Base-by-base conservation (phyloP, 2,329 filamentous ascomycete genomes). In the Trichoderma sp. region DNA sequence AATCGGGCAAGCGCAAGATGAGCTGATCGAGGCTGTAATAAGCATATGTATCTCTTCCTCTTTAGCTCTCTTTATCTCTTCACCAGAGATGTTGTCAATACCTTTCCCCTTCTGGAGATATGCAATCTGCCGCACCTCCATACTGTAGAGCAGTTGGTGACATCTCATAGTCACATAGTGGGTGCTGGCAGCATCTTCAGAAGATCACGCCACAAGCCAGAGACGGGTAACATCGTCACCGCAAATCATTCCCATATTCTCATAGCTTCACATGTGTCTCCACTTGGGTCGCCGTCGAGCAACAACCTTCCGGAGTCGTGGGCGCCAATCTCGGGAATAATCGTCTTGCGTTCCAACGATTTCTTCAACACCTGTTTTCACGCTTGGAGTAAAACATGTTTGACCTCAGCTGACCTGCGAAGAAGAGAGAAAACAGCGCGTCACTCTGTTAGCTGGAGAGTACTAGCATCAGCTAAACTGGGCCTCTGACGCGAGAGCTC, bases 331-430 rank as follows among this genome's bases (percentile, higher is more conserved):
- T 24, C 36, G 53, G 65, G 53, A 32, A 51, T 68, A 43, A 32
- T 24, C 57, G 34, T 11, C 24, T 28, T 15, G 15, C 18, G 12
- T 30, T 58, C 51, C 34, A 68, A 30, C 26, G 26, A 12, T 53
- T 43, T 32, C 14, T 58, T 32, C 36, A 39, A 28, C 11, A 21
- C 34, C 28, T 57, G 39, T 21, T 15, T 51, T 64, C 47, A 28
- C 43, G 18, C 24, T 7, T 60, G 26, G 8, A n/a, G 24, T 28
- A 51, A 24, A 57, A 11, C 56, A 39, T 60, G 34, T 28, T 60
- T 14, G n/a, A 32, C 28, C 57, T 70, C 66, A 70, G 66, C 66
- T 70, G 66, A 70, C 66, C 66, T 62, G 66, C 34, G 9, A 34
- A 58, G 39, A 24, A 43, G 28, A 18, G 26, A 47, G 58, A 61